Evolutionary conservation across 176 grass and related monocot species (phyloP), one percentile per base, ranked within the genome.

Genomic region (Zea mays): DNA sequence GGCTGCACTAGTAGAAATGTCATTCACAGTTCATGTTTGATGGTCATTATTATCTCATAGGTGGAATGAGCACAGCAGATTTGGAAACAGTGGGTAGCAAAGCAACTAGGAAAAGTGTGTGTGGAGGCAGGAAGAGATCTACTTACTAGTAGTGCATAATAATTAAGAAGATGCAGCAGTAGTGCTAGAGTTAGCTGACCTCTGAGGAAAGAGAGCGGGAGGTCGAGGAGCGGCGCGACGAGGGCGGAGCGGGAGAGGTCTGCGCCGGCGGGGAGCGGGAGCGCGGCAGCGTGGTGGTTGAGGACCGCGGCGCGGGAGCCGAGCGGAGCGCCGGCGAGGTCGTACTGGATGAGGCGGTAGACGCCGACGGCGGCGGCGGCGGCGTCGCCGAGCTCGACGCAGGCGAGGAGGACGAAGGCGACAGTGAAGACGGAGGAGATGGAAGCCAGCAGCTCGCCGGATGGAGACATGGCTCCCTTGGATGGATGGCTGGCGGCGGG

Each of bases 261-360:
- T 1, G 92, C 85, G 19, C 61, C 88, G 0, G 89, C 60, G 54
- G 90, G 80, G 71, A 95, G 74, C 43, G 92, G 90, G 61, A 88
- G 47, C 0, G 83, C 82, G 14, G 80, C 85, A 33, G 96, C 92
- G 65, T 94, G 92, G 81, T 99, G 83, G 81, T 92, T 92, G 77
- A 92, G 80, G 2, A 54, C 54, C 5, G 87, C 89, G 68, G 87
- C 56, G 83, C 92, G 96, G 7, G 96, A 95, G 65, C 90, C 90
- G 34, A 90, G 85, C 14, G 85, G 90, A 3, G 84, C 80, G 40
- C 85, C 87, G 10, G 89, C 83, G 51, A 99, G 90, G 91, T 99
- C 96, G 90, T 99, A 99, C 87, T 99, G 96, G 87, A 95, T 88
- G 69, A 95, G 74, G 16, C 96, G 96, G 87, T 92, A 95, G 27